Evolutionary conservation across 805 yeast genomes (phyloP).

Genomic region (Zygotorulaspora chibaensis): DNA sequence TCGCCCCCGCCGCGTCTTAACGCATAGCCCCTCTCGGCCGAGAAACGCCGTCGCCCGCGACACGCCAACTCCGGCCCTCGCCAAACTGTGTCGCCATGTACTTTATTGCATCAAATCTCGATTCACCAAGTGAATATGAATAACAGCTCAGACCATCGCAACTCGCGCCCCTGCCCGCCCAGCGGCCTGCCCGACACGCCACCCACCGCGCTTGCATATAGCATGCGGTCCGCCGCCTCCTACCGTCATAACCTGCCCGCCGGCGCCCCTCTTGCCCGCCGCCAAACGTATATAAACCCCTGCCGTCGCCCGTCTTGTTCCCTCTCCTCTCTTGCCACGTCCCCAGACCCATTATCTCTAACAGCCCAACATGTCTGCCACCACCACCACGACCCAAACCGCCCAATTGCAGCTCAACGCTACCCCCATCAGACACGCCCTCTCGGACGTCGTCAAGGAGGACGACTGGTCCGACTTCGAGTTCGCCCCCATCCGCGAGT

Average conservation of each 20-base stretch:
- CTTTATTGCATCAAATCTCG: background rate
- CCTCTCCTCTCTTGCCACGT: no score
- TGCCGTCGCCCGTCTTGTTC: no score
- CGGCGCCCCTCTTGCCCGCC: no score
- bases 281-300: no score
- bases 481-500: slow-evolving; percentile 71
- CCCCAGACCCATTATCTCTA: no score
- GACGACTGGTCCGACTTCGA: slow-evolving; percentile 63
- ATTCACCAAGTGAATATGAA: background rate
- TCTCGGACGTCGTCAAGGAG: slow-evolving; percentile 31
- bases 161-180: no score
- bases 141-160: no score
- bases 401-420: slow-evolving; percentile 20
- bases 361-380: slow-evolving; percentile 9
- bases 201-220: no score
- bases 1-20: no score
- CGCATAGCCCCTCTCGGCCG: background rate
- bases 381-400: slow-evolving; percentile 16
- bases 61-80: background rate
- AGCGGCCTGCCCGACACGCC: no score
- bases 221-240: no score
- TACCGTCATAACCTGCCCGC: no score
- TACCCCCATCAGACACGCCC: slow-evolving; percentile 25
- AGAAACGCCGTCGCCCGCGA: background rate
- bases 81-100: background rate